A percentile compares a stretch with the other conserved stretches of the same genome.
These are phyloP conservation scores for Dioszegia aurantiaca DNA, from an alignment of 768 basidiomycete species.

Conservation along the genomic window DNA sequence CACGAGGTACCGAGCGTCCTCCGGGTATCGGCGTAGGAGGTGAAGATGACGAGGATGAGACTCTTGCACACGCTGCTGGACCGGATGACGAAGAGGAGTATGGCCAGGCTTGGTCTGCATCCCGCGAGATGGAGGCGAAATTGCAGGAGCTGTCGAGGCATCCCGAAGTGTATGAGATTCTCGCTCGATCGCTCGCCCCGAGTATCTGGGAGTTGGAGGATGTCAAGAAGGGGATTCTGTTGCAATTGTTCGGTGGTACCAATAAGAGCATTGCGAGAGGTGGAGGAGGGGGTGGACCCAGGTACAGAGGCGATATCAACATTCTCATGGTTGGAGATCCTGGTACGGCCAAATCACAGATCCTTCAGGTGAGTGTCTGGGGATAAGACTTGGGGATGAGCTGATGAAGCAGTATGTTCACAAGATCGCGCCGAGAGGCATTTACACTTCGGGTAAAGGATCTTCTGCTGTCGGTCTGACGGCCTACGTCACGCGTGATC, in stretches of 20 bases:
- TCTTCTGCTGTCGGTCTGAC: slow-evolving; percentile 98
- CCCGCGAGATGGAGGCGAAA: slow-evolving; percentile 74
- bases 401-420: slow-evolving; percentile 75
- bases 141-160: slow-evolving; percentile 68
- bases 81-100: slow-evolving; percentile 52
- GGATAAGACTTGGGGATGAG: not conserved
- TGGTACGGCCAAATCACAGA: slow-evolving; percentile 98
- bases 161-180: slow-evolving; percentile 79
- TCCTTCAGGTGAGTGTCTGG: slow-evolving; percentile 67
- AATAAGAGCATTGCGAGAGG: slow-evolving; percentile 92
- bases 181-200: slow-evolving; percentile 82
- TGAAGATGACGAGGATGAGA: slow-evolving; percentile 63
- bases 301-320: slow-evolving; percentile 97
- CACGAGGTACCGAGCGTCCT: slow-evolving; percentile 62
- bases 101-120: slow-evolving; percentile 40
- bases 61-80: slow-evolving; percentile 46
- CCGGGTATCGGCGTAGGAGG: slow-evolving; percentile 67
- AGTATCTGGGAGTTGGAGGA: slow-evolving; percentile 98
- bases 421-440: slow-evolving; percentile 95
- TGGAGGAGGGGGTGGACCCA: slow-evolving; percentile 90
- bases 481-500: slow-evolving; percentile 96
- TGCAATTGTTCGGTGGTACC: slow-evolving; percentile 95
- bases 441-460: slow-evolving; percentile 96
- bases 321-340: slow-evolving; percentile 96
- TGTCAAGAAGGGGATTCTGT: slow-evolving; percentile 94